Percentiles rank a stretch among this genome's conserved stretches.
Evolutionary conservation across 176 grass and related monocot genomes (phyloP).

Genomic region (Microstegium vimineum): DNA sequence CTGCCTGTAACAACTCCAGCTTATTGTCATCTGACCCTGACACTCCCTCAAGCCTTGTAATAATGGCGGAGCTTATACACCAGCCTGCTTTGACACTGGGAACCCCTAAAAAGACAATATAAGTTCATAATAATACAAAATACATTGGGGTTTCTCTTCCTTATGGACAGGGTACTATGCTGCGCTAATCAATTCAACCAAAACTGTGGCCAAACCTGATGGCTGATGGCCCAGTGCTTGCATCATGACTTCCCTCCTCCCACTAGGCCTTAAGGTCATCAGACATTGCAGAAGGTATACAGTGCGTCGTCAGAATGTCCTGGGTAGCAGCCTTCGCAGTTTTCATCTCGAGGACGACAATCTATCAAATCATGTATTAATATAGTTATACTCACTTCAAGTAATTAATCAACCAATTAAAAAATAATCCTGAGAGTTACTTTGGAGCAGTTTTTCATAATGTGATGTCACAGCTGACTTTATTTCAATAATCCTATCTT

Average conservation of each 20-base stretch:
- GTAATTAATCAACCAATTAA: neutral
- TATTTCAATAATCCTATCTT: neutral
- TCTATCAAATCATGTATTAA: conserved; percentile 54
- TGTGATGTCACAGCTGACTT: neutral
- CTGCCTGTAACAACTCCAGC: conserved; percentile 18
- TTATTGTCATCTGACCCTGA: conserved; percentile 15
- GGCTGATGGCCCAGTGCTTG: neutral
- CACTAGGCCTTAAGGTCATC: conserved; percentile 75
- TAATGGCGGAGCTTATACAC: neutral
- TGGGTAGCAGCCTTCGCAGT: conserved; percentile 88
- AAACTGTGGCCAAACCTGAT: conserved; percentile 12
- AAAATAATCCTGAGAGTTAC: neutral
- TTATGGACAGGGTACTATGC: neutral
- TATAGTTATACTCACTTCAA: neutral
- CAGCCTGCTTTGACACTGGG: neutral
- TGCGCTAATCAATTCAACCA: neutral
- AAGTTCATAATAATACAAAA: neutral
- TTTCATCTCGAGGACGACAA: conserved; percentile 84
- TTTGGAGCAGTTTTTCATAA: neutral
- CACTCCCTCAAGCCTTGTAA: neutral
- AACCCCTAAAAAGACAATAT: neutral
- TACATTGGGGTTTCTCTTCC: neutral
- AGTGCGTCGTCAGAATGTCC: conserved; percentile 82
- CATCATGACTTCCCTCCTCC: neutral
- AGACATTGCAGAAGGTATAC: conserved; percentile 88